Base-by-base conservation (phyloP, 2,329 filamentous ascomycete species). In the Didymella pomorum region DNA sequence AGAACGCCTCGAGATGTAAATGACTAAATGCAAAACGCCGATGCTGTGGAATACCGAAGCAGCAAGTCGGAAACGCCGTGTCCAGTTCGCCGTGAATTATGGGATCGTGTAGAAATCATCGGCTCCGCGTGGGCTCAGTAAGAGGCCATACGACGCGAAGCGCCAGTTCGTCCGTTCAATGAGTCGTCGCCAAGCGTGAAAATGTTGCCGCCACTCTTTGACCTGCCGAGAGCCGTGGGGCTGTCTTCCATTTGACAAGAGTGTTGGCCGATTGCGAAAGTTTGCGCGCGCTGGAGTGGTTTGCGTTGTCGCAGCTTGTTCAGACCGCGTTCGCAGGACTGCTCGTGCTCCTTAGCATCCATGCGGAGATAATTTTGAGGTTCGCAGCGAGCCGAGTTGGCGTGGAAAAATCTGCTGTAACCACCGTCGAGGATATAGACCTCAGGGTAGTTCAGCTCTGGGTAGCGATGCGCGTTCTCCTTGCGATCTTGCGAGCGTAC, bases 351-450 rank as follows among this genome's bases (percentile, higher is more conserved):
- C 74, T 94, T 90, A 65, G 91, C 92, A 65, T 89, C 90, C 95
- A 99, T 99, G 78, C 95, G 93, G 58, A 99, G 92, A 74, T 99
- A 99, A 74, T 94, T 93, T 71, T 96, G 93, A 21, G 95, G 95
- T 70, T 89, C 95, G 82, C 95, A 99, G 61, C 93, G 88, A 45
- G 84, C 80, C 51, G 88, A 88, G 76, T 97, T 88, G 64, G 91
- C 83, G 23, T 86, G 81, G 76, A 94, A 99, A 82, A 99, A 99
- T 26, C 88, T 88, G 77, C 93, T 97, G 81, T 99, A 99, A 42
- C 95, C 95, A 60, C 95, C 95, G 66, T 98, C 93, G 39, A 99
- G 83, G 69, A 99, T 97, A 78, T 99, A 99, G 65, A 98, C 88
- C 76, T 99, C 95, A 2, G 95, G 95, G 72, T 96, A 99, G n/a